Base-by-base conservation (phyloP, 2,329 filamentous ascomycete genomes). In the Penicillium sp. region DNA sequence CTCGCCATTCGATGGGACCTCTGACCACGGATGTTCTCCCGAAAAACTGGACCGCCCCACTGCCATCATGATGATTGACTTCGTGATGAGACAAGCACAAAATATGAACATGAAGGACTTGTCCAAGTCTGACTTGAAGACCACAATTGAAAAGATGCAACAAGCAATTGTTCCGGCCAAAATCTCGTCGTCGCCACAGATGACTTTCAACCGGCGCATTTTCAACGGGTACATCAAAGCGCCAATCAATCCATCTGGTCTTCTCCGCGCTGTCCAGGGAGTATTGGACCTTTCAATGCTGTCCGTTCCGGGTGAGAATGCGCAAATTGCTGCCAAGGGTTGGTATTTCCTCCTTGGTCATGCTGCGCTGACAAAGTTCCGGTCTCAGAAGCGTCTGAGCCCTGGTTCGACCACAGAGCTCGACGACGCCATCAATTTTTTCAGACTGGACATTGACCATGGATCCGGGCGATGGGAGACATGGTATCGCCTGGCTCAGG, bases 271-370 rank as follows among this genome's bases (percentile, higher is more conserved):
- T n/a, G 83, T 96, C 39, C 88, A 87, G 63, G 95, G 95, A 11
- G 84, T 90, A 39, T 85, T 92, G 7, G 86, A 87, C 54, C 84
- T 96, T 22, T 87, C 93, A 59, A 87, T 90, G 2, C 84, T 91
- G 5, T 82, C 86, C 0, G 87, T 93, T 7, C 85, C 88, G 2
- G 83, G 86, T 0, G 90, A 95, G 59, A 88, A 87, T 54, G 84
- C 85, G 0, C 78, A 81, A 12, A 80, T 96, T 37, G 92, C 93
- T 0, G 86, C 86, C 25, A 90, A 91, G 66, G 91, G 92, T 48
- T 98, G 94, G 94, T 96, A 92, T 74, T 96, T 95, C 74, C 79
- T 97, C 34, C 85, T 96, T 62, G 94, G 94, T 20, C 90, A 95
- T 82, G 90, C 96, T 57, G 88, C 91, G 2, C 83, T 98, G 58